phyloP scores from a whole-genome alignment of 805 yeast species.

The Wickerhamiella occidentalis region DNA sequence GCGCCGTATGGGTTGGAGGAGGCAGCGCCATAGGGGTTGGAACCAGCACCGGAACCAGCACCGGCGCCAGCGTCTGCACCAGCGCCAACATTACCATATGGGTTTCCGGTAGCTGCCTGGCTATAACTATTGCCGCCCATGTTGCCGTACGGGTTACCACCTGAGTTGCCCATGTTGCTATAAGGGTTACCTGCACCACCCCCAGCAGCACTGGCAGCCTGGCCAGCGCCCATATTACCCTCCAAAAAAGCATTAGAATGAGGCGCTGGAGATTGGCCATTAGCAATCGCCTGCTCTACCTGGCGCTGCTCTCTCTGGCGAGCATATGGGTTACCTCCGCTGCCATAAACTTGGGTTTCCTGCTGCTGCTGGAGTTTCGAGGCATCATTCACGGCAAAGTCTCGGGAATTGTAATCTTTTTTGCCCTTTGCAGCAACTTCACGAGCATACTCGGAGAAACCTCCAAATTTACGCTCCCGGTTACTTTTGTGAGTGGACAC shows the following conservation, averaged over 20 bases:
- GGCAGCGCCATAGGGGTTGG: conserved; percentile 9
- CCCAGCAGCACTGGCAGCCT: background rate
- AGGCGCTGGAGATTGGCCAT: background rate
- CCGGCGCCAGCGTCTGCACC: background rate
- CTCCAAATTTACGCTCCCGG: conserved; percentile 40
- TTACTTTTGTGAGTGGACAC: conserved; percentile 32
- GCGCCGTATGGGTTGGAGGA: conserved; percentile 17
- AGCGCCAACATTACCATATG: background rate
- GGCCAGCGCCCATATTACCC: background rate
- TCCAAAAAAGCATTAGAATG: background rate
- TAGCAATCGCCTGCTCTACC: conserved; percentile 1
- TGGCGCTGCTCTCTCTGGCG: conserved; percentile 1
- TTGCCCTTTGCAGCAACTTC: conserved; percentile 26
- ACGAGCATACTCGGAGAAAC: conserved; percentile 39
- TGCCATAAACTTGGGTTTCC: conserved; percentile 20
- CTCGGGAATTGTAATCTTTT: conserved; percentile 15
- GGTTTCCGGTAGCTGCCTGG: background rate
- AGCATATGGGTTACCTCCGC: conserved; percentile 22
- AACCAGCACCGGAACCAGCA: background rate
- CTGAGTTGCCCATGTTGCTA: background rate
- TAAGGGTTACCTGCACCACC: conserved; percentile 6
- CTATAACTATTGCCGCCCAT: background rate
- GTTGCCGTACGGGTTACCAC: conserved; percentile 7
- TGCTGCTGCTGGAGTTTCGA: conserved; percentile 16
- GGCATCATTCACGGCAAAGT: conserved; percentile 17